Conservation (phyloP, 768 basidiomycete genomes). For the Steccherinum ochraceum region DNA sequence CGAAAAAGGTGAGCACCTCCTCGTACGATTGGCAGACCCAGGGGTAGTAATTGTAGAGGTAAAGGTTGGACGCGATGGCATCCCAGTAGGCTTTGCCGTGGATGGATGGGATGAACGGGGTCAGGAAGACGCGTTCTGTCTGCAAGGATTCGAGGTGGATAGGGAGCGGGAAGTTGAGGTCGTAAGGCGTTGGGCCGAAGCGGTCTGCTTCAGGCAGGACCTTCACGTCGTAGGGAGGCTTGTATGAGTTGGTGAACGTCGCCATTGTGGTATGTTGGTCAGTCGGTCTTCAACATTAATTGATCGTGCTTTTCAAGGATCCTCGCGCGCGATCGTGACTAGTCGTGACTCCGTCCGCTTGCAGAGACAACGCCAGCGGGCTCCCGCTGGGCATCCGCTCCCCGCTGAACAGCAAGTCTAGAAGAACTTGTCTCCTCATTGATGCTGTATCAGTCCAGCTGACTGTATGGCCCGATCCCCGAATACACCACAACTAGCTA, state of each 20-base stretch:
- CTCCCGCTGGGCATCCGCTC: no score
- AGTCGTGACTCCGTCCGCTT: no score
- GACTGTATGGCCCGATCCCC: no score
- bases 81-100: constrained; percentile 27
- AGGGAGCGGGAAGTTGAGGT: constrained; percentile 33
- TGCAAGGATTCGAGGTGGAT: constrained; percentile 26
- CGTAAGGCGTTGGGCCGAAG: constrained; percentile 27
- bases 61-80: constrained; percentile 14
- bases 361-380: no score
- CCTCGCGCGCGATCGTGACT: no score
- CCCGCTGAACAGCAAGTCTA: no score
- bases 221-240: neutral
- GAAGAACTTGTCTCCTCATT: no score
- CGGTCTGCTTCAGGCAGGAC: constrained; percentile 7
- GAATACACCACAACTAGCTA: no score
- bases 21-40: constrained; percentile 17
- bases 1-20: constrained; percentile 17
- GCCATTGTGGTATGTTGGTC: no score
- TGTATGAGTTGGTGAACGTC: constrained; percentile 9
- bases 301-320: no score
- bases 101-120: constrained; percentile 31
- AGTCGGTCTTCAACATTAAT: no score
- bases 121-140: constrained; percentile 30
- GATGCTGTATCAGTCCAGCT: no score
- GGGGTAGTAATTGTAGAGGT: constrained; percentile 28